Conservation (phyloP, 345 rosid species). For the Eucalyptus coolabah region DNA sequence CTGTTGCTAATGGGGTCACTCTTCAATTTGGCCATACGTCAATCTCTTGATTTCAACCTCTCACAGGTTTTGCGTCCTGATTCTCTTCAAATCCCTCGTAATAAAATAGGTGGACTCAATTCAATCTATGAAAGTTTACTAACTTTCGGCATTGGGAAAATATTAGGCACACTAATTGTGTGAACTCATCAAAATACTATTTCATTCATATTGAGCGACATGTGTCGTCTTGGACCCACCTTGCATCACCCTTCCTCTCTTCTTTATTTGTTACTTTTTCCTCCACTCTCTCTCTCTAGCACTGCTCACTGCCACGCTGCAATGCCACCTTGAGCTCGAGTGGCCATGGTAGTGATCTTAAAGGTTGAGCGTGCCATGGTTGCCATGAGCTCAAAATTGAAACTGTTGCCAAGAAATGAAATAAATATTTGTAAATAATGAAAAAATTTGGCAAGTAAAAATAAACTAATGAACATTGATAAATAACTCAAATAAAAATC, state of each 20-base stretch:
- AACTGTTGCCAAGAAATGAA: background rate
- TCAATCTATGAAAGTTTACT: background rate
- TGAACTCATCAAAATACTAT: no score
- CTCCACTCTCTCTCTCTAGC: background rate
- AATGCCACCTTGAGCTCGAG: background rate
- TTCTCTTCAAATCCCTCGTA: background rate
- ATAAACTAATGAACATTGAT: background rate
- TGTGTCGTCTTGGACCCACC: rapidly evolving
- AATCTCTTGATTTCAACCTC: background rate
- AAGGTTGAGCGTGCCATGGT: background rate
- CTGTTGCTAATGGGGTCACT: background rate
- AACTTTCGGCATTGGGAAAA: background rate
- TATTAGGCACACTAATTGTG: no score
- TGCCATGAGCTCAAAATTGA: background rate
- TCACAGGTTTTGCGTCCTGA: background rate
- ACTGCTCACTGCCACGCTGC: background rate
- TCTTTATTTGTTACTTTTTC: no score
- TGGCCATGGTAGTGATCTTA: background rate
- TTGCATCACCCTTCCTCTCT: no score
- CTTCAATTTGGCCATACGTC: background rate
- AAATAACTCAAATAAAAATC: background rate
- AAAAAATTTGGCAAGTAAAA: background rate
- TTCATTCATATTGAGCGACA: no score
- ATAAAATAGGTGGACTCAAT: background rate
- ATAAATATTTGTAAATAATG: background rate